A percentile compares a stretch with the other conserved stretches of the same genome.
phyloP scores from a whole-genome alignment of 805 yeast species.

The Nakazawaea populi region DNA sequence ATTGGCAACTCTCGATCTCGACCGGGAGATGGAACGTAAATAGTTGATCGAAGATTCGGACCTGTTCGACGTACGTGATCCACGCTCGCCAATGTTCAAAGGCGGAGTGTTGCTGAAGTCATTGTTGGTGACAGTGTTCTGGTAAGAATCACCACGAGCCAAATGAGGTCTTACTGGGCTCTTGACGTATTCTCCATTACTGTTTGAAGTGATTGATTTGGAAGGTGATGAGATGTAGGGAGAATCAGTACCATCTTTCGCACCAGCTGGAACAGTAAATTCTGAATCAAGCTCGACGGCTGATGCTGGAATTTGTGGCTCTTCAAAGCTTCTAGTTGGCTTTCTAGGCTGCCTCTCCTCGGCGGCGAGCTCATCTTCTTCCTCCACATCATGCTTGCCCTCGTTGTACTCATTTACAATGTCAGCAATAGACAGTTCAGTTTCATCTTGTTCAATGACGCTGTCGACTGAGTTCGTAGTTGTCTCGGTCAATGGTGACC shows the following conservation, averaged over 20 bases:
- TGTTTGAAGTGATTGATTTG: constrained; percentile 15
- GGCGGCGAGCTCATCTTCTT: constrained; percentile 1
- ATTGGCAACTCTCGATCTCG: constrained; percentile 46
- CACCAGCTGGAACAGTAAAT: constrained; percentile 38
- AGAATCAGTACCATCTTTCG: constrained; percentile 35
- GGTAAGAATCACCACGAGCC: constrained; percentile 76
- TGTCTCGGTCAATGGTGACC: constrained; percentile 6
- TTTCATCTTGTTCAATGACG: constrained; percentile 11
- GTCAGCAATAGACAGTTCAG: constrained; percentile 22
- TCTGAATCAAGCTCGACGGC: constrained; percentile 31
- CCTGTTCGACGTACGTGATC: constrained; percentile 22
- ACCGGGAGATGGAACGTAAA: constrained; percentile 60
- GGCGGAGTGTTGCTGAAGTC: constrained; percentile 30
- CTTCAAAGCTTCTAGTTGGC: constrained; percentile 8
- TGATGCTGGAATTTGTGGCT: constrained; percentile 26
- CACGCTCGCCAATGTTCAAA: constrained; percentile 34
- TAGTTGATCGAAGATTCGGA: constrained; percentile 44
- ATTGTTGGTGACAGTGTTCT: constrained; percentile 44
- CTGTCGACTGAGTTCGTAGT: neutral
- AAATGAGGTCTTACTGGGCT: constrained; percentile 48
- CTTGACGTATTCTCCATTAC: constrained; percentile 16
- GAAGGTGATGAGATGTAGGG: constrained; percentile 13
- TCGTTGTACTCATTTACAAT: constrained; percentile 25
- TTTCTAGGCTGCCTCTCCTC: constrained; percentile 11
- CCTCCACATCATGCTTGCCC: constrained; percentile 17